A percentile compares a stretch with the other conserved stretches of the same genome.
Conservation (phyloP, 2,329 filamentous ascomycete species). For the Pseudogymnoascus verrucosus region DNA sequence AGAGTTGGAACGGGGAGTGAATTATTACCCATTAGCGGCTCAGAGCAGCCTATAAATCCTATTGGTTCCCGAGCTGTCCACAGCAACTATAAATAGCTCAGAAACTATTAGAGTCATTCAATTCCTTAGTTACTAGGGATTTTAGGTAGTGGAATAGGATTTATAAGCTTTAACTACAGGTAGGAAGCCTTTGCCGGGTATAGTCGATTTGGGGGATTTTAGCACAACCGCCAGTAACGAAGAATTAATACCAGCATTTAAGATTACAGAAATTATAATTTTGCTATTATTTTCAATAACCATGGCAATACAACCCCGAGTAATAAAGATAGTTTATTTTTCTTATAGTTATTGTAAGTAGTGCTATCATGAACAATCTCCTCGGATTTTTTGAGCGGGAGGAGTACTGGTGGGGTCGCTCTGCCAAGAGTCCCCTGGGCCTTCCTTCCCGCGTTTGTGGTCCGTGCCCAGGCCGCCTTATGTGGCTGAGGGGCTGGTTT, state of each 20-base stretch:
- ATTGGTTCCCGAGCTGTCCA: background rate
- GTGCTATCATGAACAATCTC: background rate
- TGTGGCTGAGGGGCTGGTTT: constrained; percentile 2
- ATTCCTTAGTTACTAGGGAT: background rate
- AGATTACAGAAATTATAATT: background rate
- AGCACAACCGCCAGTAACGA: background rate
- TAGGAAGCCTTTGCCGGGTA: background rate
- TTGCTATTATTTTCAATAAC: background rate
- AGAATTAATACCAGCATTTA: background rate
- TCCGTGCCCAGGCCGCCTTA: background rate
- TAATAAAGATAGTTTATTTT: background rate
- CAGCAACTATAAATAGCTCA: background rate
- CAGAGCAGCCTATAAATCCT: background rate
- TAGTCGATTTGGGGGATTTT: background rate
- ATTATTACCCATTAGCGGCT: background rate
- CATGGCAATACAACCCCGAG: background rate
- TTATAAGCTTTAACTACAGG: background rate
- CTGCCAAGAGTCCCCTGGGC: background rate
- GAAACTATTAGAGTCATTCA: background rate
- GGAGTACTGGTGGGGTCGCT: background rate
- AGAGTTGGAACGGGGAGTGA: background rate
- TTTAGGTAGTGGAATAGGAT: background rate
- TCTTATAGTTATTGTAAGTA: background rate
- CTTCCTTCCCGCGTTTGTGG: background rate
- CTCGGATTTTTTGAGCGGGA: background rate